Evolutionary conservation across 1,284 basidiomycete species (phyloP), one percentile per base, ranked within the genome.

Genomic region (Cystobasidiaceae sp.): DNA sequence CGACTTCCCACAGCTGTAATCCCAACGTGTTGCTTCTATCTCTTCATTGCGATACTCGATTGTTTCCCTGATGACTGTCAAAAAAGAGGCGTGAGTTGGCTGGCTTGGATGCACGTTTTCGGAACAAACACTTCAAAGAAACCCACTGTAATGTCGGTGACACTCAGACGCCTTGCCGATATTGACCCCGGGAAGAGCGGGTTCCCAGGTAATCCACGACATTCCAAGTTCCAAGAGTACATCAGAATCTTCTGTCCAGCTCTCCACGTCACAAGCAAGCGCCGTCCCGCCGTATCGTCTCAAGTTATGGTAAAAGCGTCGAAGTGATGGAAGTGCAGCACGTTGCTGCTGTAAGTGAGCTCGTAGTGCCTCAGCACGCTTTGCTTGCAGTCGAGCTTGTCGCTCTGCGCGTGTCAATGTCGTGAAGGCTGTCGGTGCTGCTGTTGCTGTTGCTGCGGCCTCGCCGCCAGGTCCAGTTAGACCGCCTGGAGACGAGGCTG

Each of bases 21-120:
- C 61, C 49, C 60, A 62, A 41, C 61, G 28, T 11, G 61, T 64
- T 17, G 61, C 61, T 46, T 64, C 43, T 23, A 64, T 64, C 37
- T 64, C 61, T 33, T 55, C 52, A 34, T 64, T 64, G 9, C 52
- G 39, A 33, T 64, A 64, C 37, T 64, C 51, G 8, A 55, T 37
- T 15, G 61, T 64, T 37, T 64, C 61, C 33, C 56, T 52, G 28
- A 64, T 64, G 61, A 64, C 61, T 64, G 32, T n/a, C n/a, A n/a
- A n/a, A n/a, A n/a, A n/a, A n/a, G n/a, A n/a, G n/a, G n/a, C n/a
- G n/a, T n/a, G n/a, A n/a, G n/a, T n/a, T n/a, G n/a, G n/a, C n/a
- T n/a, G n/a, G n/a, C n/a, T n/a, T n/a, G n/a, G n/a, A 51, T n/a
- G n/a, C n/a, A n/a, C n/a, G n/a, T n/a, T n/a, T n/a, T n/a, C n/a